phyloP scores from a whole-genome alignment of 768 basidiomycete species.

The Leucogyrophana mollusca region DNA sequence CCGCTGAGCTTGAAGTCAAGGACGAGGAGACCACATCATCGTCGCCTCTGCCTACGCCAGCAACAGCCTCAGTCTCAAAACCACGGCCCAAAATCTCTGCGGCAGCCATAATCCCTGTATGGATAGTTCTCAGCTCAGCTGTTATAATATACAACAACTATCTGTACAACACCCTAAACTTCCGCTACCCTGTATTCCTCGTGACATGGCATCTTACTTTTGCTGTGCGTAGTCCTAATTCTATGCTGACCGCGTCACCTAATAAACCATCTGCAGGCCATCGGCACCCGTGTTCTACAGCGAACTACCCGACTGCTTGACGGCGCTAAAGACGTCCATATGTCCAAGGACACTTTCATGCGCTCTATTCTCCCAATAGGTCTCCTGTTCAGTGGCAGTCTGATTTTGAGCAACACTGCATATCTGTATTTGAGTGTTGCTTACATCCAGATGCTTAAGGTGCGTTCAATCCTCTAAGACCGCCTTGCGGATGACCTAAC shows the following conservation, averaged over 20 bases:
- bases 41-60: conserved; percentile 57
- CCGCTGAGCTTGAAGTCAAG: conserved; percentile 15
- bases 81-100: conserved; percentile 60
- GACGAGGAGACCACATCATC: conserved; percentile 11
- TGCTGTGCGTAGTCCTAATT: conserved; percentile 42
- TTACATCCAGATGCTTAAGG: conserved; percentile 98
- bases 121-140: conserved; percentile 85
- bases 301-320: conserved; percentile 82
- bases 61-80: conserved; percentile 39
- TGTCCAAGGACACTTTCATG: conserved; percentile 77
- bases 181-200: conserved; percentile 90
- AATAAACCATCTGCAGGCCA: conserved; percentile 41
- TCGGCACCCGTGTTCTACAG: conserved; percentile 84
- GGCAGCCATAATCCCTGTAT: conserved; percentile 79
- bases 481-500: background rate
- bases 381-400: conserved; percentile 86
- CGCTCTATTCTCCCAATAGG: conserved; percentile 93
- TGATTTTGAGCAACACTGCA: conserved; percentile 89
- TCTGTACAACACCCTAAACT: conserved; percentile 77
- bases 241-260: conserved; percentile 1
- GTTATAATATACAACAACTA: conserved; percentile 98
- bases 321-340: conserved; percentile 72
- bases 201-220: conserved; percentile 84
- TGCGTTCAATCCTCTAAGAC: conserved; percentile 23
- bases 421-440: conserved; percentile 90